A percentile compares a stretch with the other conserved stretches of the same genome.
phyloP scores from a whole-genome alignment of 352 stramenopile species.

The Phytophthora ohioensis region DNA sequence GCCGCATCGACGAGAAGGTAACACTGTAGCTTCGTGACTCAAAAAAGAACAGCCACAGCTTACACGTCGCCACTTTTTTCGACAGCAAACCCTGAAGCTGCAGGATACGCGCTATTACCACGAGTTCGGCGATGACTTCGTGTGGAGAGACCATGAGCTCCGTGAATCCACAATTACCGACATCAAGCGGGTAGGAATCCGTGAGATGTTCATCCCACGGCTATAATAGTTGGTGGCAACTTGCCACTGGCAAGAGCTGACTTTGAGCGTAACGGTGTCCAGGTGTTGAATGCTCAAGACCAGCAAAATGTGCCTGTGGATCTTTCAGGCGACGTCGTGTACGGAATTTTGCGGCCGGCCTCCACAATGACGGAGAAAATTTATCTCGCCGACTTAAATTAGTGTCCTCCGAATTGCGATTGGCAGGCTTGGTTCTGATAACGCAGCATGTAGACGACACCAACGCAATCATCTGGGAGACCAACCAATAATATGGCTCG shows the following conservation, averaged over 20 bases:
- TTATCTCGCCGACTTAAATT: conserved; percentile 18
- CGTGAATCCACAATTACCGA: conserved; percentile 46
- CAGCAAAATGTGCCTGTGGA: conserved; percentile 35
- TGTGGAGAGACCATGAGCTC: conserved; percentile 65
- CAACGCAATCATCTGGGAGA: conserved; percentile 27
- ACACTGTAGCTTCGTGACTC: neutral
- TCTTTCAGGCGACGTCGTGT: conserved; percentile 56
- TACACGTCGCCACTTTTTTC: neutral
- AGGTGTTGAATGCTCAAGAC: conserved; percentile 18
- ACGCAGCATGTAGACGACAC: conserved; percentile 4
- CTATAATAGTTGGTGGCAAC: neutral
- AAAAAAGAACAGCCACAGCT: neutral
- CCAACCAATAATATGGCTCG: conserved; percentile 31
- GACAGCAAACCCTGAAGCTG: conserved; percentile 50
- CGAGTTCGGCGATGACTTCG: conserved; percentile 59
- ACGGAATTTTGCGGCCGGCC: conserved; percentile 41
- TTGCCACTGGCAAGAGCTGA: neutral
- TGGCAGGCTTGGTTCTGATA: conserved; percentile 15
- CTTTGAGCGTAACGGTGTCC: neutral
- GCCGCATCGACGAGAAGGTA: conserved; percentile 69
- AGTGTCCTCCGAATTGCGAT: neutral
- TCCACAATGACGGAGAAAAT: conserved; percentile 57
- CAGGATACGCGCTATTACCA: conserved; percentile 73
- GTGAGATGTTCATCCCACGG: neutral
- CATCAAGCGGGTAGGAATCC: conserved; percentile 46